Evolutionary conservation across 2,329 filamentous ascomycete species (phyloP).

Genomic region (Xylariaceae sp.): DNA sequence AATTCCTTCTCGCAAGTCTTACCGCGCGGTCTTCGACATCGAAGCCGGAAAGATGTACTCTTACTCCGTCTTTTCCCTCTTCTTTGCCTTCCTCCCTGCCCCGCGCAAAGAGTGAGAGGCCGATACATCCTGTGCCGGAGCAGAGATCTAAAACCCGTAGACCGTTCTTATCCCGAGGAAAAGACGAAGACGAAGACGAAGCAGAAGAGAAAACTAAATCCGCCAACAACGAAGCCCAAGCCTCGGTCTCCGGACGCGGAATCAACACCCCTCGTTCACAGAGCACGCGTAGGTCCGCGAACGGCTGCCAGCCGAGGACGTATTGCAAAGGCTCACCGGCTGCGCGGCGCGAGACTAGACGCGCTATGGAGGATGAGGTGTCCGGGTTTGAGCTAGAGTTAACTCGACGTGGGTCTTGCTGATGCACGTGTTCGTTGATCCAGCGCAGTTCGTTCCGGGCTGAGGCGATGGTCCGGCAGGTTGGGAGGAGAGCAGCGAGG

Average conservation of each 20-base stretch:
- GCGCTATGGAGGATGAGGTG: constrained; percentile 25
- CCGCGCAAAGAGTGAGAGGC: constrained; percentile 62
- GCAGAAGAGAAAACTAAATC: constrained; percentile 24
- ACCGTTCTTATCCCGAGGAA: background rate
- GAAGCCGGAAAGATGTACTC: constrained; percentile 44
- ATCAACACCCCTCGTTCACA: constrained; percentile 78
- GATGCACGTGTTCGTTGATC: constrained; percentile 55
- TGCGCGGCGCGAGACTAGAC: constrained; percentile 45
- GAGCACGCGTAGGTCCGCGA: constrained; percentile 73
- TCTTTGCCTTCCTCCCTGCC: background rate
- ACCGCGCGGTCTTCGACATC: constrained; percentile 68
- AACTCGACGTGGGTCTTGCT: background rate
- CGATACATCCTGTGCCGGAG: constrained; percentile 86
- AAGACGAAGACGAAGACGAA: background rate
- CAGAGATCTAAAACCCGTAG: constrained; percentile 77
- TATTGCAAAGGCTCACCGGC: constrained; percentile 80
- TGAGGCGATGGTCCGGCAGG: constrained; percentile 41
- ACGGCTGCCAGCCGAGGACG: constrained; percentile 79
- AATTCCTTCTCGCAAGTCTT: constrained; percentile 59
- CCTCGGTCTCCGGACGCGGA: constrained; percentile 72
- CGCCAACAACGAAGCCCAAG: constrained; percentile 55
- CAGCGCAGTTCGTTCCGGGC: constrained; percentile 67
- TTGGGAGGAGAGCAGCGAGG: constrained; percentile 58
- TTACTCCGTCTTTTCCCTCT: constrained; percentile 29
- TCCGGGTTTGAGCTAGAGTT: background rate